A percentile compares a stretch with the other conserved stretches of the same genome.
phyloP scores from a whole-genome alignment of 2,329 filamentous ascomycete genomes.

The Periconia sp. region DNA sequence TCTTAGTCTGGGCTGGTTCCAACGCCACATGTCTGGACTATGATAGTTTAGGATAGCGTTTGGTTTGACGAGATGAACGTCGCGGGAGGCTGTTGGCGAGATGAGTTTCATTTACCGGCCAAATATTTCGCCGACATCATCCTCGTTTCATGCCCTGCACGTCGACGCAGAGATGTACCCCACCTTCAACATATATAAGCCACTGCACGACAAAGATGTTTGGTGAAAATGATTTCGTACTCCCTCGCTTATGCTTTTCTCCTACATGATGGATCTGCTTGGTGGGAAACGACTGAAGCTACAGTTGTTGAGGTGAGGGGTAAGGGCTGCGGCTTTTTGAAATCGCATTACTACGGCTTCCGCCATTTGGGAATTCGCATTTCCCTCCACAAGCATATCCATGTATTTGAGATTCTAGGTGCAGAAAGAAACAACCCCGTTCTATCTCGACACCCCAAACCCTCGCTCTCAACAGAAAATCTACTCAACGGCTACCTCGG shows the following conservation, averaged over 20 bases:
- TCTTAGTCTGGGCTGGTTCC: background rate
- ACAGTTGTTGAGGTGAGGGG: background rate
- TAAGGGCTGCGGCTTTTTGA: too few species aligned
- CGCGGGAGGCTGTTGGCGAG: constrained; percentile 18
- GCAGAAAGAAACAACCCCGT: too few species aligned
- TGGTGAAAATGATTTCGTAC: background rate
- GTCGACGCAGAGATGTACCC: too few species aligned
- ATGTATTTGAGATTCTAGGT: too few species aligned
- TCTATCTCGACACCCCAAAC: too few species aligned
- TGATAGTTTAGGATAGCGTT: constrained; percentile 4
- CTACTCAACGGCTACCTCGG: too few species aligned
- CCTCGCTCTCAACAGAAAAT: too few species aligned
- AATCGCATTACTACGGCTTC: too few species aligned
- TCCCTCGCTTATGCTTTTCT: constrained; percentile 3
- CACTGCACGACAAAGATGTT: background rate
- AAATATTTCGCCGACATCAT: constrained; percentile 6
- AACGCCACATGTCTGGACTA: constrained; percentile 9
- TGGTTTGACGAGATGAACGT: constrained; percentile 12
- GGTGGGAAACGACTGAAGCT: background rate
- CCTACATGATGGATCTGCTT: too few species aligned
- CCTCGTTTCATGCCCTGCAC: background rate
- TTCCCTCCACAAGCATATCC: too few species aligned
- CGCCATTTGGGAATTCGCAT: too few species aligned
- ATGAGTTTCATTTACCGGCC: constrained; percentile 22
- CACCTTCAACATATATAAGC: too few species aligned